Evolutionary conservation across 257 asterid species (phyloP), one percentile per base, ranked within the genome.

Genomic region (Ligustrum vulgare): DNA sequence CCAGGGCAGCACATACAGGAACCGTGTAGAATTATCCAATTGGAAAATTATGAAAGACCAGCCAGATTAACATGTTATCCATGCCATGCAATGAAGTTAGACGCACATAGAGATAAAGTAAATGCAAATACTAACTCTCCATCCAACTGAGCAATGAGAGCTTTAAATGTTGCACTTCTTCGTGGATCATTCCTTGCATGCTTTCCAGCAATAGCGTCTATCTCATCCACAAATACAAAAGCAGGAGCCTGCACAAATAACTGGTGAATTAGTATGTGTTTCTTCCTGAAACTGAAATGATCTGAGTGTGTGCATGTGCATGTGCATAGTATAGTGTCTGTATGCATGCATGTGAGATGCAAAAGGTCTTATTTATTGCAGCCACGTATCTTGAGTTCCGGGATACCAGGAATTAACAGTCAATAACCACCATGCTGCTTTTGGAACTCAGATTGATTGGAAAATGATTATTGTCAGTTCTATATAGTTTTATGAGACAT

Each of bases 121-220:
- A 73, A 74, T 49, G 71, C 64, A 72, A 32, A 75, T 77, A 88
- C 97, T 91, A 77, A 94, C 99, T 94, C 98, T 82, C 98, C 99
- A 78, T 94, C 99, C 86, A 94, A 93, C 87, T 94, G 98, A 70
- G 92, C 80, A 80, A 94, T 84, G 81, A 94, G 83, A 47, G 99
- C 99, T 82, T 94, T 94, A 81, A 92, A 91, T 62, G 98, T 90
- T 76, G 92, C 93, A 74, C 87, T 85, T 81, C 98, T 88, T 67
- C 94, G 90, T 60, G 96, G 97, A 86, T 94, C 98, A 82, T 85
- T 91, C 80, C 86, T 85, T 69, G 98, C 96, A 80, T 92, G 96
- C 86, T 97, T 87, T 84, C 99, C 99, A 84, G 98, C 98, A 81
- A 94, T 91, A 81, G 99, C 99, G 89, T 94, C 99, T 81, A 94